These are phyloP conservation scores for Eutrema japonicum DNA, from an alignment of 345 rosid species.

Conservation along the genomic window DNA sequence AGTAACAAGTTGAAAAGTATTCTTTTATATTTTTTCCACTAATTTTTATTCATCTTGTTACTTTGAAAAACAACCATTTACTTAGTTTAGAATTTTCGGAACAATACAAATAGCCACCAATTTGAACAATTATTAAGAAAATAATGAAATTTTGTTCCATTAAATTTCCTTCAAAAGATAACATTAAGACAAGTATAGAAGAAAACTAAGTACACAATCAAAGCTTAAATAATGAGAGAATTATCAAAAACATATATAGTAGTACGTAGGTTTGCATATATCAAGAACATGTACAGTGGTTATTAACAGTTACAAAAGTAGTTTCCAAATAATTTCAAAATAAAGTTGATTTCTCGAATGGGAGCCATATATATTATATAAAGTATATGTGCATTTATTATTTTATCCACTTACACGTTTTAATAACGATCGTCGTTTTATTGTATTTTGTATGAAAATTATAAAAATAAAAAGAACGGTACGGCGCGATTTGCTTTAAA, in stretches of 20 bases:
- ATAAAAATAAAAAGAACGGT: conserved; percentile 12
- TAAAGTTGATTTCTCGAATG: conserved; percentile 33
- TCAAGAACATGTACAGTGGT: conserved; percentile 25
- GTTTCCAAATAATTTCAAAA: conserved; percentile 39
- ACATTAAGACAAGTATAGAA: neutral
- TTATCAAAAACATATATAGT: conserved; percentile 4
- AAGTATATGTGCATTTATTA: conserved; percentile 33
- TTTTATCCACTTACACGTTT: conserved; percentile 30
- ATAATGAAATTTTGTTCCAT: neutral
- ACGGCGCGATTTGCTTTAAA: no score
- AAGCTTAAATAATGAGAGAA: conserved; percentile 15
- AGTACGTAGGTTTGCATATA: neutral
- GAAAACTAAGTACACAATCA: conserved; percentile 7
- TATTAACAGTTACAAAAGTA: conserved; percentile 23
- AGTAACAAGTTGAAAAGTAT: no score
- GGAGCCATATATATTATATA: conserved; percentile 19
- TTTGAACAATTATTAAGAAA: conserved; percentile 1
- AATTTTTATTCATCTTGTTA: no score
- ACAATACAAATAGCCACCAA: neutral
- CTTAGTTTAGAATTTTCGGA: neutral
- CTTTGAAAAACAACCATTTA: no score
- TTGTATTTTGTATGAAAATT: neutral
- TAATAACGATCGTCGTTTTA: neutral
- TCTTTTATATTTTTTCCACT: no score
- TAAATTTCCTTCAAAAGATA: neutral